Evolutionary conservation across 768 basidiomycete genomes (phyloP), one percentile per base, ranked within the genome.

Genomic region (Naganishia friedmannii): DNA sequence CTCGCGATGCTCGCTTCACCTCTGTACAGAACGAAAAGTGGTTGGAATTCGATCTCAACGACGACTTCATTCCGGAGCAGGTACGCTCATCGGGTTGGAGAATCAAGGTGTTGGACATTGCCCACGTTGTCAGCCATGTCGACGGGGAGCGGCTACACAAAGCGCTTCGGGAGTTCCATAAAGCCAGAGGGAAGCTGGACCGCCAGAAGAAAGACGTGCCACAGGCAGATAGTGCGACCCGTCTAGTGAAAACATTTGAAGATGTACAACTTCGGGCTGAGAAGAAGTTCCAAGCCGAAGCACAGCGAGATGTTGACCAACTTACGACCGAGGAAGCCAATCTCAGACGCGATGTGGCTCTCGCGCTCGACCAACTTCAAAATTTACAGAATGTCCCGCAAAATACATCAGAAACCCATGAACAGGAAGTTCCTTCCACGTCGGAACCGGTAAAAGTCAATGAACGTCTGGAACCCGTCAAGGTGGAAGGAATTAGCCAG

Each of bases 31-130:
- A 12, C 10, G n/a, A 45, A 26, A 17, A 42, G 23, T 63, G 60
- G 60, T 29, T 63, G 9, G 26, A 34, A 19, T 45, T 63, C 23
- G 31, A 45, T 26, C 39, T 63, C 6, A 51, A 51, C 23, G 60
- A 63, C 42, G 60, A 42, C 2, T 45, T 42, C 15, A 29, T 63
- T 3, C 60, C 60, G 12, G 39, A 37, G 39, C 60, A 45, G 19
- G 60, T 63, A 9, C 60, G 39, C 8, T 34, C 21, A 28, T 63
- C 42, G 13, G 60, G n/a, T 2, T 63, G 37, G 60, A 42, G 37
- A 29, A 28, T 63, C 6, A 63, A 63, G 60, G 39, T 63, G 9
- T n/a, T 63, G 60, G 60, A 63, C 15, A 42, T 63, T 26, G 60
- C 42, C 23, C 12, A 63, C 23, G 60, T 42, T n/a, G 60, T 63